A percentile compares a stretch with the other conserved stretches of the same genome.
Conservation (phyloP, 1,284 basidiomycete genomes). For the Tetrapyrgos nigripes region DNA sequence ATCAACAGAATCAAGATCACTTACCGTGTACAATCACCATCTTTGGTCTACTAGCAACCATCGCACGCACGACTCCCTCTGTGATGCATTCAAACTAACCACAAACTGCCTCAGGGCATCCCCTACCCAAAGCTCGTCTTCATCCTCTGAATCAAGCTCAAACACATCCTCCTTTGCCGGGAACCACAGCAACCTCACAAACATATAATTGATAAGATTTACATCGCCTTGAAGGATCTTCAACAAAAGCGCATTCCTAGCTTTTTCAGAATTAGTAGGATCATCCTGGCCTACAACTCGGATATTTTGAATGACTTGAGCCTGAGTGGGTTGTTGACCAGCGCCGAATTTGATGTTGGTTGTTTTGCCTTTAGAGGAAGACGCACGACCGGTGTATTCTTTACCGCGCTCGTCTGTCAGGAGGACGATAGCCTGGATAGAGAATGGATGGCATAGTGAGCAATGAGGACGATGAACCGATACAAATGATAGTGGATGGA, state of each 20-base stretch:
- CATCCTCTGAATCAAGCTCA: background rate
- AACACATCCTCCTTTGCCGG: constrained; percentile 20
- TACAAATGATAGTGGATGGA: no score
- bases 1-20: no score
- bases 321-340: background rate
- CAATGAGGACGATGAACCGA: no score
- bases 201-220: constrained; percentile 29
- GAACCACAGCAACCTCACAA: constrained; percentile 43
- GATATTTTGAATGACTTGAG: constrained; percentile 31
- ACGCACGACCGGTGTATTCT: constrained; percentile 34
- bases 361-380: constrained; percentile 31
- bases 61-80: constrained; percentile 28
- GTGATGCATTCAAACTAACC: constrained; percentile 37
- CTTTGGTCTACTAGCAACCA: constrained; percentile 30
- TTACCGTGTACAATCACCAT: constrained; percentile 38
- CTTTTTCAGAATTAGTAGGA: background rate
- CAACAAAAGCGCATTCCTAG: background rate
- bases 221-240: constrained; percentile 11
- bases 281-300: constrained; percentile 41
- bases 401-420: constrained; percentile 33
- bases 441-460: no score
- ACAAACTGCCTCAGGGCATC: background rate
- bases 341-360: constrained; percentile 31
- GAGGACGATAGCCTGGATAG: constrained; percentile 32
- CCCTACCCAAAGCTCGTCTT: background rate